Evolutionary conservation across 2,329 filamentous ascomycete species (phyloP), one percentile per base, ranked within the genome.

Genomic region (Cucurbitaria berberidis): DNA sequence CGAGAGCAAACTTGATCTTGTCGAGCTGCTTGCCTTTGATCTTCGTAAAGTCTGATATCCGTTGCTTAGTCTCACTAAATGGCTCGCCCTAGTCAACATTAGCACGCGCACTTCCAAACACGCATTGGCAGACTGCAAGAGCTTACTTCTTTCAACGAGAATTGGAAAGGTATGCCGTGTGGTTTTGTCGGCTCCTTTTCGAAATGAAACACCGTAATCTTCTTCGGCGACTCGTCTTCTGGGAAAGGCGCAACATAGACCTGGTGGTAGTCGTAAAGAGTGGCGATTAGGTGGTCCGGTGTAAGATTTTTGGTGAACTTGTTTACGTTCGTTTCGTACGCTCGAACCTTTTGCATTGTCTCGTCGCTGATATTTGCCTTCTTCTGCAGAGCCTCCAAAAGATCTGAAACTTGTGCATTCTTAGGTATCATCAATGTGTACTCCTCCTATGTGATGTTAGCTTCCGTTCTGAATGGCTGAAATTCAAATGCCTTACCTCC

Each of bases 1-100:
- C 60, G 29, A 97, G 84, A 6, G 92, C 90, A 80, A 99, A 97
- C 76, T 96, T 97, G 76, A 99, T 95, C 82, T 98, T 98, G 76
- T 99, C 93, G 64, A 99, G 93, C 62, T 91, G 91, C 81, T 99
- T 99, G 75, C 95, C 96, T 77, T 97, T 97, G 78, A 99, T 88
- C 22, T 93, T 93, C 0, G 91, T 96, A 53, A 93, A 84, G 75
- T 93, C 93, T 64, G 95, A 93, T 3, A 99, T 81, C n/a, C 95
- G 87, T 77, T 96, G 91, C 79, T 93, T 97, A 38, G 93, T 97
- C 29, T 98, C 91, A 53, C 86, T 87, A 77, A 99, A 98, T 34
- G 83, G 81, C 74, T 99, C 95, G 48, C 87, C 90, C 86, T 93
- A 45, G 8, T 11, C 5, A 5, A 18, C 53, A 53, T 73, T 62